Percentiles rank a stretch among this genome's conserved stretches.
Conservation (phyloP, 2,329 filamentous ascomycete species). For the Uncinocarpus reesii region DNA sequence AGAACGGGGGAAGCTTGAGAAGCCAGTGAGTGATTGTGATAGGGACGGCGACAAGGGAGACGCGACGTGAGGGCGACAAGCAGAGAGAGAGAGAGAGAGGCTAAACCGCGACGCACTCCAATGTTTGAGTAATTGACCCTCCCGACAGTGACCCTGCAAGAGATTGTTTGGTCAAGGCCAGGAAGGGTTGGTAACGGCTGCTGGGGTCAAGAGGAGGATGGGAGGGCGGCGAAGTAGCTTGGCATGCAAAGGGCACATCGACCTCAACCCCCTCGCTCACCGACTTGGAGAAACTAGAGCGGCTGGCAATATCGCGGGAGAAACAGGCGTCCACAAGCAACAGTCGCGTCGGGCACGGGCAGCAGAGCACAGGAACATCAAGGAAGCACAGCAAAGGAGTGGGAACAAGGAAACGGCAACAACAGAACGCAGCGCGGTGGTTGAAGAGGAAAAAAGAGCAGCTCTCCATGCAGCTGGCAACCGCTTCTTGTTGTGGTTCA, state of each 20-base stretch:
- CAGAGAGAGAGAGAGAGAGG: too few species aligned
- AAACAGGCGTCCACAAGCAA: not conserved
- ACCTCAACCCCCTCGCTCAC: constrained; percentile 13
- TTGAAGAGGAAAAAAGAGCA: not conserved
- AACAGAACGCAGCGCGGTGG: not conserved
- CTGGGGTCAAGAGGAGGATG: constrained; percentile 16
- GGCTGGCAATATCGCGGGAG: not conserved
- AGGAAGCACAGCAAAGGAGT: not conserved
- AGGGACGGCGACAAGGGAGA: not conserved
- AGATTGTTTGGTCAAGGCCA: not conserved
- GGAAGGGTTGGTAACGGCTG: constrained; percentile 1
- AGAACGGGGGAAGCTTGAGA: not conserved
- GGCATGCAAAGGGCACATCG: constrained; percentile 20
- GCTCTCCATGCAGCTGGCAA: constrained; percentile 1
- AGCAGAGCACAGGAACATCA: not conserved
- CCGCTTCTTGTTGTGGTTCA: constrained; percentile 4
- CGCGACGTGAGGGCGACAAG: constrained; percentile 4
- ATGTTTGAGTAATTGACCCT: not conserved
- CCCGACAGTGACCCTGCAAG: not conserved
- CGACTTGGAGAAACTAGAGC: not conserved
- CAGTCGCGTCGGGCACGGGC: not conserved
- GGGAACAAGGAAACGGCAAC: not conserved
- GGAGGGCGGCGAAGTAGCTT: constrained; percentile 29
- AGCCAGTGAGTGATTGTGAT: constrained; percentile 9
- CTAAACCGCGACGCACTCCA: not conserved